phyloP scores from a whole-genome alignment of 1,284 basidiomycete genomes.

The Ustilago sp. region DNA sequence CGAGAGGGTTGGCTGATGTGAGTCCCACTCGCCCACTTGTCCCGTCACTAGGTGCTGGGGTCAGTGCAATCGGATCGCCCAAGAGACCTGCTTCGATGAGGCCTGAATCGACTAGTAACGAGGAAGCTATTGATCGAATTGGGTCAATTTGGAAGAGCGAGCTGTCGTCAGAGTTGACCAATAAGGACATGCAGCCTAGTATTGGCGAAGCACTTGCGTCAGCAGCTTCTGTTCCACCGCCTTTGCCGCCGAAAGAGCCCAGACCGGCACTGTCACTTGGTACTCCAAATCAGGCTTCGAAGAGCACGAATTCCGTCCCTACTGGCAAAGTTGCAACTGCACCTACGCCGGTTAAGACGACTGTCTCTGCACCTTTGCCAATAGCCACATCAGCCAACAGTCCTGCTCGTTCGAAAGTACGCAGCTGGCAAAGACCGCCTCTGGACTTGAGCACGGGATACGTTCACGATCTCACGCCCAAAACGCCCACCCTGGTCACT shows the following conservation, averaged over 20 bases:
- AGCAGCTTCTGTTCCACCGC: slow-evolving; percentile 41
- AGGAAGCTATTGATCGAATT: slow-evolving; percentile 49
- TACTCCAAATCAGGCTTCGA: neutral
- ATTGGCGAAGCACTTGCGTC: slow-evolving; percentile 42
- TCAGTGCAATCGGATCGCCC: slow-evolving; percentile 10
- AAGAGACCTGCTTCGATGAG: slow-evolving; percentile 23
- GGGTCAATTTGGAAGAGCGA: slow-evolving; percentile 58
- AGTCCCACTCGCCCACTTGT: slow-evolving; percentile 16
- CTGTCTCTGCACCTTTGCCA: slow-evolving; percentile 3
- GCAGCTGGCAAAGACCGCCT: slow-evolving; percentile 42
- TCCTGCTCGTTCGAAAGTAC: slow-evolving; percentile 35
- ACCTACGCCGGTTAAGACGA: neutral
- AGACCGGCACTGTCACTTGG: neutral
- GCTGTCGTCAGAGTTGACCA: slow-evolving; percentile 45
- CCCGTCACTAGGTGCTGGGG: slow-evolving; percentile 12
- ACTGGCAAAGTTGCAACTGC: neutral
- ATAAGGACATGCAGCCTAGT: slow-evolving; percentile 38
- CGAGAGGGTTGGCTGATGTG: slow-evolving; percentile 6
- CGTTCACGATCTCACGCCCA: slow-evolving; percentile 36
- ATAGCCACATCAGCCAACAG: slow-evolving; percentile 10
- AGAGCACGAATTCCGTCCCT: slow-evolving; percentile 2
- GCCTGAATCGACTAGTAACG: slow-evolving; percentile 32
- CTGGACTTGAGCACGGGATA: slow-evolving; percentile 39
- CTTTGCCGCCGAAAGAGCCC: slow-evolving; percentile 52
- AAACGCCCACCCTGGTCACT: slow-evolving; percentile 35